phyloP scores from a whole-genome alignment of 2,329 filamentous ascomycete species.

The Diaporthe ampelina region DNA sequence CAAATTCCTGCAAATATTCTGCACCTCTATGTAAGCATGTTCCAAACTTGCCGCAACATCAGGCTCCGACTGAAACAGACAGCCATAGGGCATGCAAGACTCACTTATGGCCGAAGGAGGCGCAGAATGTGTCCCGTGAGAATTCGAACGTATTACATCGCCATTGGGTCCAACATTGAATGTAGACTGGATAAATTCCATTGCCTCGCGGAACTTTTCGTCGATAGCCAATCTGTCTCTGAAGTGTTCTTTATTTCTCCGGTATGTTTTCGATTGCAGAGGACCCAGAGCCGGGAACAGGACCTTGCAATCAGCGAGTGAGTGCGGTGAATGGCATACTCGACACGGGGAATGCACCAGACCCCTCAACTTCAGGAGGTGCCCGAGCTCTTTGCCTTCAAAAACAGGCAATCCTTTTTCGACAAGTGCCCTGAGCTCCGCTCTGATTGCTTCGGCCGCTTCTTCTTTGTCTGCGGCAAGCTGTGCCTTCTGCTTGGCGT shows the following conservation, averaged over 20 bases:
- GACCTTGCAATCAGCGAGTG: not conserved
- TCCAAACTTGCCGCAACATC: not conserved
- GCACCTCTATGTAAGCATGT: not conserved
- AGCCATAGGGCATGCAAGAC: not conserved
- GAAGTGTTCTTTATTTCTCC: too few species aligned
- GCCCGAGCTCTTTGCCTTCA: too few species aligned
- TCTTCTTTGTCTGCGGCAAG: not conserved
- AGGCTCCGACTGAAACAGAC: too few species aligned
- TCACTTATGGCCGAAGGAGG: slow-evolving; percentile 25
- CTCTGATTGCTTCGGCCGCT: not conserved
- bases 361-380: too few species aligned
- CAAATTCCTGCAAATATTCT: slow-evolving; percentile 13
- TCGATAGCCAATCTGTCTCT: not conserved
- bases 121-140: too few species aligned
- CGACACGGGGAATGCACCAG: not conserved
- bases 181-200: not conserved
- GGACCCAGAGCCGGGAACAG: too few species aligned
- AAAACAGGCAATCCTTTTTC: too few species aligned
- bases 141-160: too few species aligned
- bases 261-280: too few species aligned
- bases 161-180: too few species aligned
- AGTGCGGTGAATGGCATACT: not conserved
- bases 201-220: not conserved
- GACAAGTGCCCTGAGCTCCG: not conserved
- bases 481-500: not conserved